Conservation (phyloP, 495 filamentous ascomycete genomes). For the Parathielavia hyrcaniae region DNA sequence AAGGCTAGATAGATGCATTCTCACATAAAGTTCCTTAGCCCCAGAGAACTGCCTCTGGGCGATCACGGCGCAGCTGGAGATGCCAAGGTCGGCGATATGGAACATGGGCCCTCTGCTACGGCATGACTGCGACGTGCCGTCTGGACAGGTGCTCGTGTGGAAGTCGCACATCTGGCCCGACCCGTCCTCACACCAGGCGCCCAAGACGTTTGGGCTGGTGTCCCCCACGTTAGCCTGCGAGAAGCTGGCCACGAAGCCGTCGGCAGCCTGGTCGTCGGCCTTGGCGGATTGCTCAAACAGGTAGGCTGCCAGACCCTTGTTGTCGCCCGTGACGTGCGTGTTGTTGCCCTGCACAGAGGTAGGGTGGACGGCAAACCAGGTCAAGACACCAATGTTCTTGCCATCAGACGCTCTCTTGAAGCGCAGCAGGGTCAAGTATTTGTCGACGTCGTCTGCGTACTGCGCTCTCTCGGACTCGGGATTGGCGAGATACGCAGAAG, state of each 20-base stretch:
- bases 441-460: constrained; percentile 71
- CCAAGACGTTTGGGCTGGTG: constrained; percentile 79
- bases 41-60: constrained; percentile 59
- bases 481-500: constrained; percentile 84
- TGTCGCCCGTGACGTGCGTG: constrained; percentile 87
- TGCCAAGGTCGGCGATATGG: constrained; percentile 59
- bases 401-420: constrained; percentile 57
- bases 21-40: constrained; percentile 57
- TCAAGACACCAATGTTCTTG: constrained; percentile 71
- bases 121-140: constrained; percentile 63
- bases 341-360: constrained; percentile 91
- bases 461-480: constrained; percentile 67
- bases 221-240: constrained; percentile 93
- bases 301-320: constrained; percentile 86
- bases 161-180: constrained; percentile 59
- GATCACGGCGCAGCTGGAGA: constrained; percentile 69
- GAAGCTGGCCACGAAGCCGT: constrained; percentile 80
- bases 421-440: constrained; percentile 74
- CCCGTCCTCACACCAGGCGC: constrained; percentile 75
- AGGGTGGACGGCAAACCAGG: constrained; percentile 90
- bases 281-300: constrained; percentile 71
- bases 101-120: constrained; percentile 78
- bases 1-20: constrained; percentile 10
- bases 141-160: constrained; percentile 69
- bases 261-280: constrained; percentile 38